phyloP scores from a whole-genome alignment of 768 basidiomycete species.

The Cyathus striatus region DNA sequence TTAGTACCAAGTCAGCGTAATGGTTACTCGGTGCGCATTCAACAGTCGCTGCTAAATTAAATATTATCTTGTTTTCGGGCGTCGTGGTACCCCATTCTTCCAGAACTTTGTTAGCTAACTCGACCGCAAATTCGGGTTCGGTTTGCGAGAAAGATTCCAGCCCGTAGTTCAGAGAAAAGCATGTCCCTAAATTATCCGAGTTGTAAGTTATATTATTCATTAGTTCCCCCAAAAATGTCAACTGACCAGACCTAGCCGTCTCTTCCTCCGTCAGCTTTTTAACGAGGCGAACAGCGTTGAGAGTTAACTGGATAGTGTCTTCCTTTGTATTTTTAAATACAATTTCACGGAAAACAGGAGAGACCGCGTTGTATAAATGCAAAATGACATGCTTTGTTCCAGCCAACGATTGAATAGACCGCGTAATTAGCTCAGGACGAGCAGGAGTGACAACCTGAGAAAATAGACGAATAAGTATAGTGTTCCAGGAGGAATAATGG shows the following conservation, averaged over 20 bases:
- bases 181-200: too few relatives aligned
- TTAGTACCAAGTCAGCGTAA: conserved; percentile 85
- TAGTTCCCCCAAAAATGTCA: conserved; percentile 65
- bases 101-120: conserved; percentile 92
- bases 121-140: conserved; percentile 90
- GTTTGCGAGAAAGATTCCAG: conserved; percentile 99
- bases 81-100: conserved; percentile 87
- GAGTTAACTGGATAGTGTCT: conserved; percentile 86
- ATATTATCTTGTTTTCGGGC: conserved; percentile 84
- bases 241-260: conserved; percentile 68
- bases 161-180: conserved; percentile 51
- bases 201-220: background rate
- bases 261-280: conserved; percentile 76
- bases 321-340: conserved; percentile 93
- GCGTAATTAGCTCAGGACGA: conserved; percentile 88
- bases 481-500: too few relatives aligned
- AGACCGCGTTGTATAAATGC: conserved; percentile 99
- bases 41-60: conserved; percentile 98
- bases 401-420: conserved; percentile 86
- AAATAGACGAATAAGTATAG: too few relatives aligned
- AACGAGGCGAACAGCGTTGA: conserved; percentile 81
- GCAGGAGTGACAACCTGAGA: conserved; percentile 98
- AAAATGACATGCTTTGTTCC: conserved; percentile 90
- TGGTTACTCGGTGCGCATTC: conserved; percentile 97
- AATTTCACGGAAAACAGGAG: conserved; percentile 83